These are phyloP conservation scores for Lathyrus sativus DNA, from an alignment of 306 rosid species.

Conservation along the genomic window DNA sequence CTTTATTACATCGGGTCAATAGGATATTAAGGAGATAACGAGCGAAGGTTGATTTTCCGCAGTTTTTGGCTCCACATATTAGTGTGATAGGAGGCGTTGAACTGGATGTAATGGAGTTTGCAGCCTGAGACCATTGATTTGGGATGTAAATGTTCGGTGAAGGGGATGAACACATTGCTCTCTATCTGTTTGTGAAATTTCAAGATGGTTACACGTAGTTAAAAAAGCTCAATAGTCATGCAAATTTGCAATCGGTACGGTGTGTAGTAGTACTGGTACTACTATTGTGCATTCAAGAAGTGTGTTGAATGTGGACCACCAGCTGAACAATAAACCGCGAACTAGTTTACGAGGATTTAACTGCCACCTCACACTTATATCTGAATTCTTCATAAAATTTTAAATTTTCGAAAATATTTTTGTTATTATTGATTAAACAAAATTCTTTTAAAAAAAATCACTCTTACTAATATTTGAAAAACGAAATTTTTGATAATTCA, in stretches of 20 bases:
- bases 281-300: background rate
- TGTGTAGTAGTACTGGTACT: background rate
- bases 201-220: background rate
- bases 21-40: constrained; percentile 77
- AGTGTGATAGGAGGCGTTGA: constrained; percentile 60
- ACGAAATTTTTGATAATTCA: too few relatives aligned
- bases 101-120: constrained; percentile 50
- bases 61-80: constrained; percentile 81
- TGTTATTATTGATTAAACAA: too few relatives aligned
- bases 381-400: too few relatives aligned
- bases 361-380: too few relatives aligned
- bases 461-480: too few relatives aligned
- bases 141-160: constrained; percentile 64
- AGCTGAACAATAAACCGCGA: too few relatives aligned
- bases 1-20: constrained; percentile 53
- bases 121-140: constrained; percentile 69
- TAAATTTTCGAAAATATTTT: too few relatives aligned
- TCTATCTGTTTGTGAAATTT: background rate
- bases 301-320: too few relatives aligned
- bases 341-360: too few relatives aligned
- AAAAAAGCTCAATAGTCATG: background rate
- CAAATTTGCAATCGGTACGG: background rate
- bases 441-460: too few relatives aligned
- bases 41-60: constrained; percentile 89
- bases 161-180: constrained; percentile 50